phyloP scores from a whole-genome alignment of 2,329 filamentous ascomycete genomes.

The Aplosporella prunicola region DNA sequence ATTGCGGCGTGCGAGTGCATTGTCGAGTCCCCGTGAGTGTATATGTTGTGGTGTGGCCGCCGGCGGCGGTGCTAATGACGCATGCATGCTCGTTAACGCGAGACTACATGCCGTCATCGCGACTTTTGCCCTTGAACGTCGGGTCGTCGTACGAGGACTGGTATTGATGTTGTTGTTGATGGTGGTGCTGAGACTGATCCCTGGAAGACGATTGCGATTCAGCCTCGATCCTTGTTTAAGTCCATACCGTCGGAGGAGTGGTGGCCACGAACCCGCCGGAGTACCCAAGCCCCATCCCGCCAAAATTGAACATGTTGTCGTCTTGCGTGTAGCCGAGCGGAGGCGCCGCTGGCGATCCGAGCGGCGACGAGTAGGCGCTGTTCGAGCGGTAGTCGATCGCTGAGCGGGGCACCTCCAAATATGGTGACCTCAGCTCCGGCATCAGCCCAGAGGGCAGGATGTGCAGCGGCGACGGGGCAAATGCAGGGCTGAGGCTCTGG shows the following conservation, averaged over 20 bases:
- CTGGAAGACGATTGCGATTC: constrained; percentile 30
- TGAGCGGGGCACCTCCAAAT: constrained; percentile 37
- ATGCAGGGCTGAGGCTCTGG: constrained; percentile 40
- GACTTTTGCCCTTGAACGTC: constrained; percentile 9
- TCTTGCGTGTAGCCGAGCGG: constrained; percentile 27
- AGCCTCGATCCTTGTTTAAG: constrained; percentile 27
- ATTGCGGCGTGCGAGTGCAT: not conserved
- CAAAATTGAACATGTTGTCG: constrained; percentile 32
- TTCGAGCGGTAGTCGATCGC: constrained; percentile 21
- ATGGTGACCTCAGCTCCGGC: constrained; percentile 29
- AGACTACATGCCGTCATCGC: constrained; percentile 10
- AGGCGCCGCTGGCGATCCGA: constrained; percentile 27
- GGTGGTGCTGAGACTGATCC: constrained; percentile 19
- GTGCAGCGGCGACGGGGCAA: constrained; percentile 37
- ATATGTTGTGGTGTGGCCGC: constrained; percentile 1
- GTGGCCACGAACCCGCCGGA: constrained; percentile 35
- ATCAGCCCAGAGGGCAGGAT: constrained; percentile 28
- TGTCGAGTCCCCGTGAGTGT: not conserved
- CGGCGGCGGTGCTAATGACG: too few relatives aligned
- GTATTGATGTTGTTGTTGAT: constrained; percentile 10
- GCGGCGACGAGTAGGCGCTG: constrained; percentile 27
- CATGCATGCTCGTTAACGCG: too few relatives aligned
- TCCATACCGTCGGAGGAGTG: constrained; percentile 29
- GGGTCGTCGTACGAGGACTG: constrained; percentile 5
- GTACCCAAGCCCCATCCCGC: constrained; percentile 28